Conservation (phyloP, 108 stramenopile species). For the Seminavis robusta region DNA sequence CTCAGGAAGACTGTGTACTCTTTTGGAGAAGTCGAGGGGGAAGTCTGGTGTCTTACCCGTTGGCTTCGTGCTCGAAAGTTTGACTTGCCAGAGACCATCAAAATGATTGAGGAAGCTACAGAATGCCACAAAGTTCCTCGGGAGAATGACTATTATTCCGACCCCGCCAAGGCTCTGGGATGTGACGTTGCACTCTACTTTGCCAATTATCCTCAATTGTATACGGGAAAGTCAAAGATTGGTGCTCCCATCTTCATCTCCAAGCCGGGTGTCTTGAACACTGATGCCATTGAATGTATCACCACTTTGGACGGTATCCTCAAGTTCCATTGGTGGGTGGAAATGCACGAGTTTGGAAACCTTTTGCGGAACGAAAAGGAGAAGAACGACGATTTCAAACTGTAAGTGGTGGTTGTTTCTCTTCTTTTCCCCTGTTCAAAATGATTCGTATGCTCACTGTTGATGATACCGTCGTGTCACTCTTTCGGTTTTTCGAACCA, state of each 20-base stretch:
- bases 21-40: conserved; percentile 54
- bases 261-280: conserved; percentile 79
- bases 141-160: conserved; percentile 67
- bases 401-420: conserved; percentile 3
- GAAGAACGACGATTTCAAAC: conserved; percentile 61
- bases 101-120: conserved; percentile 83
- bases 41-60: conserved; percentile 40
- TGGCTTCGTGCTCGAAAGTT: conserved; percentile 67
- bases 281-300: conserved; percentile 77
- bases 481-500: conserved; percentile 2
- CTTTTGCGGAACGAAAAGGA: conserved; percentile 57
- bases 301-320: conserved; percentile 77
- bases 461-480: not conserved
- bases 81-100: conserved; percentile 65
- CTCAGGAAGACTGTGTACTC: conserved; percentile 47
- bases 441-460: not conserved
- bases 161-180: conserved; percentile 61
- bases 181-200: conserved; percentile 60
- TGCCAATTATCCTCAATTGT: conserved; percentile 81
- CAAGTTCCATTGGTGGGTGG: conserved; percentile 81
- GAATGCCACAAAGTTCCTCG: conserved; percentile 50
- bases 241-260: conserved; percentile 76
- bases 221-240: conserved; percentile 71
- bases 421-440: not conserved
- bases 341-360: conserved; percentile 77